Evolutionary conservation across 352 stramenopile species (phyloP).

Genomic region (Globisporangium viniferum): DNA sequence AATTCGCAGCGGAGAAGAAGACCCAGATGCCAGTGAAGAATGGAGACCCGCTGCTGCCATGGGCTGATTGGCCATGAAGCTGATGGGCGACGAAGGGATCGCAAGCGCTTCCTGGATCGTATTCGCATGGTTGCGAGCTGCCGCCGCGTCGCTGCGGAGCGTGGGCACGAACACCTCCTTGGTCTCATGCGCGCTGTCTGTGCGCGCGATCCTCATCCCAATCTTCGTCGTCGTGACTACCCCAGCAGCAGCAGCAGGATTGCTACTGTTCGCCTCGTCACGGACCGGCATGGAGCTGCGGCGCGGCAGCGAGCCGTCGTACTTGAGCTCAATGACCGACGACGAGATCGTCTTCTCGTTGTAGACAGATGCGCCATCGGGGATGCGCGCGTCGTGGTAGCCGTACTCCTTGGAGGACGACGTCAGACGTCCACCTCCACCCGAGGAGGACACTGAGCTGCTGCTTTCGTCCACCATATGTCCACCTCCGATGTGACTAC

Average conservation of each 20-base stretch:
- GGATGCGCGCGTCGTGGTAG: constrained; percentile 11
- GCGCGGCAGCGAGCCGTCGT: constrained; percentile 8
- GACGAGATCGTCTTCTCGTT: not conserved
- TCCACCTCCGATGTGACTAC: not conserved
- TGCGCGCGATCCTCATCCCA: constrained; percentile 9
- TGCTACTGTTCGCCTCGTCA: constrained; percentile 6
- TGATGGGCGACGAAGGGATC: not conserved
- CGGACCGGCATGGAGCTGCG: not conserved
- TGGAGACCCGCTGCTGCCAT: not conserved
- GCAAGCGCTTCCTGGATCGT: not conserved
- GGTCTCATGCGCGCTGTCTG: constrained; percentile 50
- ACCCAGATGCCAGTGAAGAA: not conserved
- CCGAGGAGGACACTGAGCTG: not conserved
- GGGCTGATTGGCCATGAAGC: not conserved
- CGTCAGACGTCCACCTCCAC: not conserved
- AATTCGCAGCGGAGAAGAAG: not conserved
- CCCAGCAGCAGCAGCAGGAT: constrained; percentile 9
- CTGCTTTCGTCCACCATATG: not conserved
- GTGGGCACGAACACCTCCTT: constrained; percentile 53
- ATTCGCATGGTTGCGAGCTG: not conserved
- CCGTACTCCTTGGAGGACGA: constrained; percentile 3
- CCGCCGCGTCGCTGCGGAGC: not conserved
- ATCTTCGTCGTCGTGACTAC: not conserved
- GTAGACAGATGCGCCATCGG: not conserved
- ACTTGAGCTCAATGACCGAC: constrained; percentile 15